Base-by-base conservation (phyloP, 106 monocot genomes). In the Apostasia ramifera region DNA sequence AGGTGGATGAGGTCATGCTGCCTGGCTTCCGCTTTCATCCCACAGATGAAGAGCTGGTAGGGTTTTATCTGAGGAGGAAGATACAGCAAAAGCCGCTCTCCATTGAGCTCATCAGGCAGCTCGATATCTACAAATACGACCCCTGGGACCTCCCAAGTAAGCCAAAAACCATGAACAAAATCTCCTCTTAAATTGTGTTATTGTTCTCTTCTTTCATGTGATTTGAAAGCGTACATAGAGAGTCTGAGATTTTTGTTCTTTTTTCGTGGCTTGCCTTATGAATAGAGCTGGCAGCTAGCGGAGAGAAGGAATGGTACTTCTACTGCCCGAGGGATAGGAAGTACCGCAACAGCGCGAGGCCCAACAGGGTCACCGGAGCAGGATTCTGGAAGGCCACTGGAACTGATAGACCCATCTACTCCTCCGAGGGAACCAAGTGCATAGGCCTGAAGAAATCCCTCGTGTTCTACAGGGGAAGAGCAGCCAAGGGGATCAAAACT, bases 301-400 rank as follows among this genome's bases (percentile, higher is more conserved):
- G 79, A 66, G 90, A 89, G 73, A 85, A 85, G 69, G 94, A 91
- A 71, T 83, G 87, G 87, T 94, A 91, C 76, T 94, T 88, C 83
- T 91, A 82, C 82, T 91, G 91, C 66, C 86, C 81, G 9, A 79
- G 91, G 57, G 91, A 85, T 63, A 59, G 87, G 13, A 91, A 91
- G 55, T 91, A 85, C 61, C 85, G 94, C 79, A 70, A 88, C 44
- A 80, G 94, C 76, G 89, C 79, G 6, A 81, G 86, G 74, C 89
- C 89, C 63, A 89, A 93, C 69, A 70, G 93, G 67, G 93, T 93
- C 14, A 93, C 93, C 2, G 75, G 81, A 4, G 82, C 84, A 1
- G 93, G 93, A 13, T 93, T 93, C 63, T 93, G 93, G 93, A 93
- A 93, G 71, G 93, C 93, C 0, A 93, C 93, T 4, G 93, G 93